Evolutionary conservation across 441 rosid genomes (phyloP).

Genomic region (Eruca vesicaria): DNA sequence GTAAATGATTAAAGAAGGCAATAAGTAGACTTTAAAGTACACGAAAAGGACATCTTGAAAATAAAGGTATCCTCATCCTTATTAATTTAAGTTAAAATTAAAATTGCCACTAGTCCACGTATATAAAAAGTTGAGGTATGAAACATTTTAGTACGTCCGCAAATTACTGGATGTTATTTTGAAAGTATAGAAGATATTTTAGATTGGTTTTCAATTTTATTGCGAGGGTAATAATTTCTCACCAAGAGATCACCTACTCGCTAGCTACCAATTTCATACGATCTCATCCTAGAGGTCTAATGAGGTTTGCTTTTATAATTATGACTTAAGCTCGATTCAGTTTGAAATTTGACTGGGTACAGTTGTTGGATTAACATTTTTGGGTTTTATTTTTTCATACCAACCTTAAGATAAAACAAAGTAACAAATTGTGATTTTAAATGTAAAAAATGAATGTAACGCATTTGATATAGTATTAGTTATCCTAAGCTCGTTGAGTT

Average conservation of each 20-base stretch:
- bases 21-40: constrained; percentile 30
- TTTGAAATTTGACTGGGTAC: not conserved
- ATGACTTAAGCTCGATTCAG: not conserved
- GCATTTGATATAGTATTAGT: not conserved
- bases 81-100: constrained; percentile 14
- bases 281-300: constrained; percentile 4
- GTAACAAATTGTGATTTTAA: not conserved
- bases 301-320: not conserved
- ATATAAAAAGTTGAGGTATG: constrained; percentile 17
- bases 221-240: not conserved
- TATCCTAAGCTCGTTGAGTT: not conserved
- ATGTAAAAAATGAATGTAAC: not conserved
- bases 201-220: not conserved
- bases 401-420: not conserved
- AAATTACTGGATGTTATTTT: constrained; percentile 5
- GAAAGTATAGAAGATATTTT: constrained; percentile 3
- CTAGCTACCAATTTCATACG: not conserved
- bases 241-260: constrained; percentile 2
- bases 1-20: constrained; percentile 12
- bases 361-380: not conserved
- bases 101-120: constrained; percentile 17
- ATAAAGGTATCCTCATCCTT: not conserved
- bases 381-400: not conserved
- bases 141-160: constrained; percentile 7
- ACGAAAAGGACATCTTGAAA: constrained; percentile 24